phyloP scores from a whole-genome alignment of 345 rosid genomes.

The Gynandropsis gynandra region DNA sequence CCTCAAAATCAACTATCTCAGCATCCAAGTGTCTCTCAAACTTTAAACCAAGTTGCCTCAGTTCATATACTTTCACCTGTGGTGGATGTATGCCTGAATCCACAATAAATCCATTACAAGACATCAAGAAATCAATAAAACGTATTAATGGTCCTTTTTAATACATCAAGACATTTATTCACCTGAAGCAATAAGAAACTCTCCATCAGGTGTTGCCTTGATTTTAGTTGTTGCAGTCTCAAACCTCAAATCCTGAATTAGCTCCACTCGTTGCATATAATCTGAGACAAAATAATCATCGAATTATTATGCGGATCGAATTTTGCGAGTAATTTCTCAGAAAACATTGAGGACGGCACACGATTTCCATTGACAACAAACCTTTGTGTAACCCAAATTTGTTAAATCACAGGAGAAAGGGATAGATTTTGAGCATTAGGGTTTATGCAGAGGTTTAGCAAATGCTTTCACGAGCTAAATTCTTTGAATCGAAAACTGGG shows the following conservation, averaged over 20 bases:
- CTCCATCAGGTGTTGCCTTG: constrained; percentile 77
- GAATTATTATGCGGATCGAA: background rate
- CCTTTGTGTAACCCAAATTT: too few species aligned
- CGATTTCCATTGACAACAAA: background rate
- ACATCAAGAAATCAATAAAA: background rate
- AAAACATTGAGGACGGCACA: background rate
- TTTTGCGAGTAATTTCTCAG: background rate
- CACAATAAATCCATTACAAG: too few species aligned
- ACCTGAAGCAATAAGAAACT: constrained; percentile 83
- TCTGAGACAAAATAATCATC: constrained; percentile 20
- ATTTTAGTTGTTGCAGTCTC: constrained; percentile 75
- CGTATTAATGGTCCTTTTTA: background rate
- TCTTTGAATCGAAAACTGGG: background rate
- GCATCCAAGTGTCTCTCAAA: constrained; percentile 85
- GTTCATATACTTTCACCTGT: constrained; percentile 82
- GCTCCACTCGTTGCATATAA: constrained; percentile 33
- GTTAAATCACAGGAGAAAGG: too few species aligned
- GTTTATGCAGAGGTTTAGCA: background rate
- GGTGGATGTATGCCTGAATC: constrained; percentile 79
- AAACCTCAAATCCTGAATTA: constrained; percentile 80
- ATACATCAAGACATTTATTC: constrained; percentile 9
- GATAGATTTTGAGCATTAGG: constrained; percentile 9
- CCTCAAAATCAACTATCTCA: constrained; percentile 90
- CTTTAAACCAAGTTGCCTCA: constrained; percentile 65
- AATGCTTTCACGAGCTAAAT: background rate